phyloP scores from a whole-genome alignment of 352 stramenopile genomes.

The Phytophthora sp. region DNA sequence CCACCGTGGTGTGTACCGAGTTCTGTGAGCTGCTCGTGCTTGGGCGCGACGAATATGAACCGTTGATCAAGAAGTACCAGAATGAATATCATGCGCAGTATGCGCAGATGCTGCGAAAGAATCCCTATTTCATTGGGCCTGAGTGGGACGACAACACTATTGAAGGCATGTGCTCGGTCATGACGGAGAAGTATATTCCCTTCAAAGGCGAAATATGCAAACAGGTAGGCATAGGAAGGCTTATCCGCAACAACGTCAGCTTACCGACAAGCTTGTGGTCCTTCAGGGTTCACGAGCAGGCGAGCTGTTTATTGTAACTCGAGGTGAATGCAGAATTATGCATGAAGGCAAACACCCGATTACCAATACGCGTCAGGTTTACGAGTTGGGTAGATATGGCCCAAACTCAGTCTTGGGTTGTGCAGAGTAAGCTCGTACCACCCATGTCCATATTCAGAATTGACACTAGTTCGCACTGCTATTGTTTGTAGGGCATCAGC shows the following conservation, averaged over 20 bases:
- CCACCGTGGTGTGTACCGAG: constrained; percentile 71
- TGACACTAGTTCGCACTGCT: constrained; percentile 7
- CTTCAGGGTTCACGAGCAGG: constrained; percentile 65
- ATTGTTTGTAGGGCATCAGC: constrained; percentile 57
- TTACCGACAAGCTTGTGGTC: not conserved
- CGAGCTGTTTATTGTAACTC: constrained; percentile 78
- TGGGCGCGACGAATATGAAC: constrained; percentile 81
- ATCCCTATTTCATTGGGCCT: constrained; percentile 75
- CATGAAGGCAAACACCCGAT: constrained; percentile 82
- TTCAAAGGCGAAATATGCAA: constrained; percentile 80
- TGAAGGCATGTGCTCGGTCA: constrained; percentile 85
- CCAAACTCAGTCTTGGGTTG: constrained; percentile 83
- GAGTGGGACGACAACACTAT: constrained; percentile 87
- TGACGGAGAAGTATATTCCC: constrained; percentile 83
- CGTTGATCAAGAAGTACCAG: constrained; percentile 84
- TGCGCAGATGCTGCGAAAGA: constrained; percentile 76
- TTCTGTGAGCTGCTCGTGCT: constrained; percentile 82
- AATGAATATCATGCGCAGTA: constrained; percentile 87
- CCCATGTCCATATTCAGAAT: not conserved
- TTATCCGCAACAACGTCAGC: not conserved
- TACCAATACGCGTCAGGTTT: constrained; percentile 62
- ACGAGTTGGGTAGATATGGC: constrained; percentile 72
- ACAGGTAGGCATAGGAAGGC: constrained; percentile 39
- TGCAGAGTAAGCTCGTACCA: constrained; percentile 59
- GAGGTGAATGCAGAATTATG: constrained; percentile 77